A percentile compares a stretch with the other conserved stretches of the same genome.
Evolutionary conservation across 176 grass and related monocot species (phyloP).

Genomic region (Puccinellia tenuiflora): DNA sequence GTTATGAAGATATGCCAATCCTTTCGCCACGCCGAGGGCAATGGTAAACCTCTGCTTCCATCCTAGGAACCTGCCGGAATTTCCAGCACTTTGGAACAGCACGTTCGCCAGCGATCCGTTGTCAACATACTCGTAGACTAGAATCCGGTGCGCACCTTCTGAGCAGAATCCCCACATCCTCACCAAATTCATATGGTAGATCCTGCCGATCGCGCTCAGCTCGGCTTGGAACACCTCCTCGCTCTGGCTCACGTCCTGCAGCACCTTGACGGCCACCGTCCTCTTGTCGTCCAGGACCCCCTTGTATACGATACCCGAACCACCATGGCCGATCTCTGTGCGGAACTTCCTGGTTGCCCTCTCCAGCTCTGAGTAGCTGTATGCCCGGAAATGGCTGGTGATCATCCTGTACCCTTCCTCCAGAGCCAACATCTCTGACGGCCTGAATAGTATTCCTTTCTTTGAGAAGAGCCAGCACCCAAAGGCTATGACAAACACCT

Average conservation of each 20-base stretch:
- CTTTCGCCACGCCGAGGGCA: slow-evolving; percentile 9
- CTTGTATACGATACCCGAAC: slow-evolving; percentile 30
- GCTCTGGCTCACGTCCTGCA: slow-evolving; percentile 15
- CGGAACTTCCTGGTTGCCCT: slow-evolving; percentile 45
- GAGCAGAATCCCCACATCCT: slow-evolving; percentile 27
- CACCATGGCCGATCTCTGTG: slow-evolving; percentile 27
- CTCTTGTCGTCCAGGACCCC: slow-evolving; percentile 10
- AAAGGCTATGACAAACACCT: slow-evolving; percentile 17
- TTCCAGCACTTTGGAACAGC: background rate
- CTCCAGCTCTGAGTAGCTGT: slow-evolving; percentile 44
- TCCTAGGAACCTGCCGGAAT: background rate
- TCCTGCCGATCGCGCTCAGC: slow-evolving; percentile 17
- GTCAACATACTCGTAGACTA: slow-evolving; percentile 16
- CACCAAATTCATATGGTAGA: slow-evolving; percentile 29
- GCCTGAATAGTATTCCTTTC: slow-evolving; percentile 17
- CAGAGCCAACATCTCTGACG: background rate
- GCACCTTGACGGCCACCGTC: slow-evolving; percentile 42
- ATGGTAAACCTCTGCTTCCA: slow-evolving; percentile 19
- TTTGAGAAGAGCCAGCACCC: slow-evolving; percentile 54
- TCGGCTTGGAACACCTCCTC: slow-evolving; percentile 29
- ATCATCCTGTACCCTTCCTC: slow-evolving; percentile 50
- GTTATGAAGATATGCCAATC: slow-evolving; percentile 1
- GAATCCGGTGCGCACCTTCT: background rate
- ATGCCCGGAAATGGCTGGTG: slow-evolving; percentile 35
- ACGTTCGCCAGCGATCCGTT: background rate